These are phyloP conservation scores for Blastocystis sp. DNA, from an alignment of 352 stramenopile genomes.

Conservation along the genomic window DNA sequence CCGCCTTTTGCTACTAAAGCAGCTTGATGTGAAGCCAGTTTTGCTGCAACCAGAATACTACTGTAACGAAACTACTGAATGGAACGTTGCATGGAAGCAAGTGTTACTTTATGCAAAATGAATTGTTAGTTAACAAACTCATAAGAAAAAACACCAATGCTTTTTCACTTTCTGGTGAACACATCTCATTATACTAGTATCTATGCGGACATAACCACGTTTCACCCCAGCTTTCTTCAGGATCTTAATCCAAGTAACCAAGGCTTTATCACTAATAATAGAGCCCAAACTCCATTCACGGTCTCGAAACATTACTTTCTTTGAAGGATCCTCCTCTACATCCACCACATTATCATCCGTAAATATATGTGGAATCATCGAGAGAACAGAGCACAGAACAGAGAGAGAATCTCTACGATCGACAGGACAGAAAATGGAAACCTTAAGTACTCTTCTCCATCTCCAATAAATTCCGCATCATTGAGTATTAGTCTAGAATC, in stretches of 20 bases:
- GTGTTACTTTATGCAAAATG: background rate
- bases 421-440: background rate
- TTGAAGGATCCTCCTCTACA: background rate
- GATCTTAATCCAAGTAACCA: background rate
- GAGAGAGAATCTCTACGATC: slow-evolving; percentile 17
- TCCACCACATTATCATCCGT: background rate
- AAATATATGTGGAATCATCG: background rate
- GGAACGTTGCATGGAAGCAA: slow-evolving; percentile 25
- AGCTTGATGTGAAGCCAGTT: no score
- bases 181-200: background rate
- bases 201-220: background rate
- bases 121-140: background rate
- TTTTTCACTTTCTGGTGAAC: background rate
- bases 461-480: slow-evolving; percentile 9
- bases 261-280: background rate
- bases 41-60: background rate
- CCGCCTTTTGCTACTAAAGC: no score
- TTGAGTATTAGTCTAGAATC: slow-evolving; percentile 12
- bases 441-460: slow-evolving; percentile 31
- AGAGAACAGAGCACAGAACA: background rate
- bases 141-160: slow-evolving; percentile 15
- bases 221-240: background rate
- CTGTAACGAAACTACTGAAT: background rate
- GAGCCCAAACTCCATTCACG: slow-evolving; percentile 8
- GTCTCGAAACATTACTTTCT: background rate